Evolutionary conservation across 1,284 basidiomycete genomes (phyloP).

Genomic region (Rhodotorula mucilaginosa): DNA sequence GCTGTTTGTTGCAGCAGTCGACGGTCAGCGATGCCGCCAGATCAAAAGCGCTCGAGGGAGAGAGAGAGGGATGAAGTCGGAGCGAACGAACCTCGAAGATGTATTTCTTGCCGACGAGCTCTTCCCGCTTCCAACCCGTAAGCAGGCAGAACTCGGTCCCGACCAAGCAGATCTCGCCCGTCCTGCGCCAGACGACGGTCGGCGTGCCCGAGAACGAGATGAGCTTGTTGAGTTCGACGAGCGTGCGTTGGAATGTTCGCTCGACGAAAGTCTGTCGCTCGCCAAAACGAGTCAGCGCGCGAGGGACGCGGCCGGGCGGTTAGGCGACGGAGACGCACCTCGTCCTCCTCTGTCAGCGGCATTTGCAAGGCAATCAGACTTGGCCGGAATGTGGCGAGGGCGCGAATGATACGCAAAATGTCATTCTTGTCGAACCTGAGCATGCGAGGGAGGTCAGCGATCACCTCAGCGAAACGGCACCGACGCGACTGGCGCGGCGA

Average conservation of each 20-base stretch:
- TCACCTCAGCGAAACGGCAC: too few species aligned
- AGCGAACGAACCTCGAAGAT: constrained; percentile 71
- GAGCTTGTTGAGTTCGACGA: constrained; percentile 92
- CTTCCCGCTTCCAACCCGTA: constrained; percentile 81
- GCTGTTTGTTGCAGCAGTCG: constrained; percentile 5
- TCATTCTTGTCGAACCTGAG: constrained; percentile 91
- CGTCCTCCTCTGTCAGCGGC: constrained; percentile 87
- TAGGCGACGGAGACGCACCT: constrained; percentile 53
- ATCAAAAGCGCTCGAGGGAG: neutral
- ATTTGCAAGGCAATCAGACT: constrained; percentile 95
- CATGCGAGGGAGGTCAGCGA: neutral
- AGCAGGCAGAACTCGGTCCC: constrained; percentile 95
- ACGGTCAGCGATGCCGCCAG: too few species aligned
- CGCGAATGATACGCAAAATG: constrained; percentile 87
- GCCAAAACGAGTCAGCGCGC: neutral
- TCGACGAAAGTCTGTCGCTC: constrained; percentile 69
- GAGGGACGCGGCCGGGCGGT: neutral
- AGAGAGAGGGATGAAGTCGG: too few species aligned
- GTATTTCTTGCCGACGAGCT: constrained; percentile 72
- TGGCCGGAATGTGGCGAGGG: constrained; percentile 89
- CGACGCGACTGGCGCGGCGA: neutral
- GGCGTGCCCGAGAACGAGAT: constrained; percentile 98
- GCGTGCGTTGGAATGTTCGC: constrained; percentile 86
- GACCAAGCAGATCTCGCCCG: constrained; percentile 94
- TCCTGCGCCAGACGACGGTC: constrained; percentile 96